Evolutionary conservation across 495 filamentous ascomycete species (phyloP), one percentile per base, ranked within the genome.

Genomic region (Penicillium pulvis): DNA sequence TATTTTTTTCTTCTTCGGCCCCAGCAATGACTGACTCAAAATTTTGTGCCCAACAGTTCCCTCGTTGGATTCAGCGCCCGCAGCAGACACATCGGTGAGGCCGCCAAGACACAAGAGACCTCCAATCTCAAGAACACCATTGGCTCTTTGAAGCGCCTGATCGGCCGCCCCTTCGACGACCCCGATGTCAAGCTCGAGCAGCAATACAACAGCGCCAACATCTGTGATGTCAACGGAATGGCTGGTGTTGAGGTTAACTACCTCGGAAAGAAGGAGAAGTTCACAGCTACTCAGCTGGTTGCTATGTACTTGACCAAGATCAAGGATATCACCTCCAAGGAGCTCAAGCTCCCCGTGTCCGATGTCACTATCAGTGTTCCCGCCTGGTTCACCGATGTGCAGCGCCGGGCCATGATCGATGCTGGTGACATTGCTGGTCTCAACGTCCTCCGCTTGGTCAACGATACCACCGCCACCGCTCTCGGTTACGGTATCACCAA

Each of bases 101-200:
- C 90, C 52, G 94, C 94, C 54, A 98, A 98, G 85, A 98, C 93
- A 63, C 93, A 96, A 81, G 95, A 98, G 81, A 93, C 96, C 69
- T 97, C 93, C 62, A 99, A 99, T 79, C 83, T 99, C 62, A 99
- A 97, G 83, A 99, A 98, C 83, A 99, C 94, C 53, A 90, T 98
- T 76, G 80, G 85, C 72, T 93, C 86, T 61, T 83, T 99, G 55
- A 96, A 97, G 81, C 89, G 94, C 67, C 84, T 99, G 53, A 87
- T 89, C 68, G 94, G 94, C 64, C 90, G 94, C 65, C 81, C 82
- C 36, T 80, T 91, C 74, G 87, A 84, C 65, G 94, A 99, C 71
- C 92, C 93, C 66, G 94, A 99, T 82, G 81, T 97, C 54, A 80
- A 91, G 72, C 82, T 93, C 64, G 94, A 99, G 83, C 86, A 93